Evolutionary conservation across 176 grass and related monocot species (phyloP).

Genomic region (Hordeum marinum): DNA sequence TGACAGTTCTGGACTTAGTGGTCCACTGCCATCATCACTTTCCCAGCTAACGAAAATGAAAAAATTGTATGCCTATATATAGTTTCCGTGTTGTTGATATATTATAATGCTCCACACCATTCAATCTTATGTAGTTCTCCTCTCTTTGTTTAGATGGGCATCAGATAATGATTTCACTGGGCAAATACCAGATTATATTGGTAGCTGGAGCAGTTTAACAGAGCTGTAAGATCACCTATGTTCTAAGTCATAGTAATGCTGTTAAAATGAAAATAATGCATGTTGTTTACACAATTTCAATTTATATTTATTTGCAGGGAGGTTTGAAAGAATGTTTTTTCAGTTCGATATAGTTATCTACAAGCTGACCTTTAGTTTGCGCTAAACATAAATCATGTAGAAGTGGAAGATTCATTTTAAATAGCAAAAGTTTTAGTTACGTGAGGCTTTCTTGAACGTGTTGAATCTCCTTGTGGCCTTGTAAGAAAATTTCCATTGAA

Average conservation of each 20-base stretch:
- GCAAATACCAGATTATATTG: constrained; percentile 68
- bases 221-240: constrained; percentile 42
- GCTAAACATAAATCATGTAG: background rate
- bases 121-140: constrained; percentile 6
- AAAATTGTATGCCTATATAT: background rate
- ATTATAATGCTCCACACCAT: background rate
- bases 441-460: background rate
- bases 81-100: background rate
- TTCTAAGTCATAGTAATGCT: background rate
- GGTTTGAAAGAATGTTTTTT: background rate
- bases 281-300: background rate
- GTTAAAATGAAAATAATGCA: background rate
- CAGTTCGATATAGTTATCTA: background rate
- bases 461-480: background rate
- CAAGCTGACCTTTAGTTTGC: background rate
- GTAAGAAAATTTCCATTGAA: background rate
- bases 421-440: background rate
- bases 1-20: constrained; percentile 60
- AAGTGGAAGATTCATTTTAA: background rate
- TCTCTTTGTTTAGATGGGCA: constrained; percentile 37
- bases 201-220: constrained; percentile 34
- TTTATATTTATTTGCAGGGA: background rate
- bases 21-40: constrained; percentile 50
- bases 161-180: constrained; percentile 76
- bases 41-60: constrained; percentile 51